A percentile compares a stretch with the other conserved stretches of the same genome.
phyloP scores from a whole-genome alignment of 1,139 yeast genomes.

The Yamadazyma taylorii region DNA sequence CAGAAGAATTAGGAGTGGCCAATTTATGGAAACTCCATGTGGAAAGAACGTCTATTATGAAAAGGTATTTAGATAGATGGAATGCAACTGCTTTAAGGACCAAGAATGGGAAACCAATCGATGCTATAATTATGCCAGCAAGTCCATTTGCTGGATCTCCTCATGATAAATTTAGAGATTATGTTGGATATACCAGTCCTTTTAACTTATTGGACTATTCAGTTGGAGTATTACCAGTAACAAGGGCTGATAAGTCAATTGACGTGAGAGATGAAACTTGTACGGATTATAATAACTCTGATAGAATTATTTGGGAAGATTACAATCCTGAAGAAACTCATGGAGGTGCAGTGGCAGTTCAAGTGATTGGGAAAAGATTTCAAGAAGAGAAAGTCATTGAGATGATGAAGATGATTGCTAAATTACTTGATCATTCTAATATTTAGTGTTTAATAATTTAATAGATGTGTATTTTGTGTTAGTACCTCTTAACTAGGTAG shows the following conservation, averaged over 20 bases:
- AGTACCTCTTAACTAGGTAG: no score
- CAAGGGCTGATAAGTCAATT: constrained; percentile 44
- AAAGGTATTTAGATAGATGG: constrained; percentile 40
- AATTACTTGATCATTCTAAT: constrained; percentile 16
- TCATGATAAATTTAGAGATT: constrained; percentile 32
- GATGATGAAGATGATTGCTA: constrained; percentile 28
- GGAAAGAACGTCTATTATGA: constrained; percentile 32
- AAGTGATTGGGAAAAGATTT: constrained; percentile 56
- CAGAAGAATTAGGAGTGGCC: constrained; percentile 32
- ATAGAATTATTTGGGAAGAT: constrained; percentile 24
- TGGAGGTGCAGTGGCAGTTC: constrained; percentile 68
- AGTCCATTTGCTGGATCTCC: constrained; percentile 50
- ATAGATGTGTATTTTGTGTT: no score
- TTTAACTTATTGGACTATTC: constrained; percentile 61
- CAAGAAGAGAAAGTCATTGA: constrained; percentile 63
- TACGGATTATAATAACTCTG: constrained; percentile 19
- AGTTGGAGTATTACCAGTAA: constrained; percentile 60
- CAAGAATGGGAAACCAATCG: constrained; percentile 43
- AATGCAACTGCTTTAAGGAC: constrained; percentile 29
- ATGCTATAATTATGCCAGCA: constrained; percentile 49
- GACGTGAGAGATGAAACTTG: constrained; percentile 29
- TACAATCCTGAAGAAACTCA: constrained; percentile 58
- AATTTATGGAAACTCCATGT: constrained; percentile 45
- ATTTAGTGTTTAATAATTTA: neutral
- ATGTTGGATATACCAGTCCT: constrained; percentile 53